Percentiles rank a stretch among this genome's conserved stretches.
phyloP scores from a whole-genome alignment of 352 stramenopile genomes.

The Halophytophthora batemanensis region DNA sequence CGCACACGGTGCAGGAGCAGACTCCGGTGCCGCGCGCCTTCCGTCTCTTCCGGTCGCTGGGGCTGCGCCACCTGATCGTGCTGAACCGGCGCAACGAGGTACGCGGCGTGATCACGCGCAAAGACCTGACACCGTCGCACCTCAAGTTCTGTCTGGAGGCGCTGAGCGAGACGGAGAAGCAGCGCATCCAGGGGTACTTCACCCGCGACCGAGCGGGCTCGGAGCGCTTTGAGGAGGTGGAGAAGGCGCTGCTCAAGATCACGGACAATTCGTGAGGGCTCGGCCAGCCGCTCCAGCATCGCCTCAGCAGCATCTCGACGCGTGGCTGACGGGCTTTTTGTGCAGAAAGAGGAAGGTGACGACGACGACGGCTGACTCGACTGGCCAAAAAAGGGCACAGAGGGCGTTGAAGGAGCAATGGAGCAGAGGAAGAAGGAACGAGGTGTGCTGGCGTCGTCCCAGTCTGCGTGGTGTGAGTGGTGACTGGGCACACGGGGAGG shows the following conservation, averaged over 20 bases:
- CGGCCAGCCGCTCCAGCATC: slow-evolving; percentile 19
- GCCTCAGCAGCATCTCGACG: slow-evolving; percentile 13
- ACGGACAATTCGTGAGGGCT: slow-evolving; percentile 76
- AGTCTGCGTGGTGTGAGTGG: too few species aligned
- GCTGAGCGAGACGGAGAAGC: slow-evolving; percentile 78
- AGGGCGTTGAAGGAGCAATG: too few species aligned
- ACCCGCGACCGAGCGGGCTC: slow-evolving; percentile 59
- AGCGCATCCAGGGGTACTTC: slow-evolving; percentile 84
- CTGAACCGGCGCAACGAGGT: slow-evolving; percentile 91
- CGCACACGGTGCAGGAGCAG: slow-evolving; percentile 94
- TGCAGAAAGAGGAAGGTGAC: too few species aligned
- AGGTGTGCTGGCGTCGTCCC: too few species aligned
- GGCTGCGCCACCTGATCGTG: slow-evolving; percentile 94
- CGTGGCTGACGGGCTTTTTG: slow-evolving; percentile 1
- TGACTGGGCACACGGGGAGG: too few species aligned
- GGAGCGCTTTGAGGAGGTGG: slow-evolving; percentile 79
- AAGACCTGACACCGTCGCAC: slow-evolving; percentile 82
- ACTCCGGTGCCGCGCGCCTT: slow-evolving; percentile 95
- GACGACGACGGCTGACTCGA: too few species aligned
- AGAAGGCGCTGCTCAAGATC: slow-evolving; percentile 80
- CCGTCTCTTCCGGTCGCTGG: slow-evolving; percentile 96
- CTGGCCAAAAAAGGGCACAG: too few species aligned
- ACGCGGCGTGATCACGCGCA: slow-evolving; percentile 82
- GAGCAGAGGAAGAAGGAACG: too few species aligned
- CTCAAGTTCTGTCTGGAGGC: slow-evolving; percentile 77